Evolutionary conservation across 768 basidiomycete genomes (phyloP), one percentile per base, ranked within the genome.

Genomic region (Amanita rubescens): DNA sequence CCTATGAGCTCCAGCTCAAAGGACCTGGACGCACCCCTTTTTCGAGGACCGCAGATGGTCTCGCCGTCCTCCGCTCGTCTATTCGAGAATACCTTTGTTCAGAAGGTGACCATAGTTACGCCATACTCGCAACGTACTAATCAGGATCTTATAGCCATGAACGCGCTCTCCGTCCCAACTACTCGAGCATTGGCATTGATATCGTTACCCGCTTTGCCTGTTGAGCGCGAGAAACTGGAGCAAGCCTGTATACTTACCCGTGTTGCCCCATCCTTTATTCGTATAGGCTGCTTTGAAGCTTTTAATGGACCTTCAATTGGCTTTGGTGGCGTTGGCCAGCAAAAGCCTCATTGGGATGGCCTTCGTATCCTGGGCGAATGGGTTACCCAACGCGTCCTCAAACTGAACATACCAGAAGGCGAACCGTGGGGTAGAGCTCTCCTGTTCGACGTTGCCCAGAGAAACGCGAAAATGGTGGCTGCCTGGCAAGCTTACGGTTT

Each of bases 401-500:
- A 73, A 54, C 62, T 79, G 9, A 63, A 62, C 19, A 37, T 79
- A 55, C 71, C 74, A 62, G 63, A 73, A 24, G 77, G 75, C 1
- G 71, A 78, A 24, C 72, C 81, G 3, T 94, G 90, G 90, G 89
- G 80, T 3, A 74, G 74, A 63, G 73, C 78, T 42, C 66, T 97
- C 42, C 76, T 95, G 1, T 69, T 84, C 58, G 93, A 96, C 60
- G 83, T 82, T 0, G 84, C 91, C 14, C 80, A 78, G 65, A 73
- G 93, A 62, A 98, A 96, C 63, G 94, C 90, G 41, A 74, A 73
- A 64, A 98, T 94, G 89, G 90, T 94, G 0, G 96, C 94, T 9
- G 87, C 78, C 3, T 98, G 96, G 96, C 95, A 98, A 69, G 91
- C 82, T 6, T 89, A 87, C 66, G 92, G 92, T 1, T 94, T 90